A percentile compares a stretch with the other conserved stretches of the same genome.
Conservation (phyloP, 306 rosid genomes). For the Acacia acuminata region DNA sequence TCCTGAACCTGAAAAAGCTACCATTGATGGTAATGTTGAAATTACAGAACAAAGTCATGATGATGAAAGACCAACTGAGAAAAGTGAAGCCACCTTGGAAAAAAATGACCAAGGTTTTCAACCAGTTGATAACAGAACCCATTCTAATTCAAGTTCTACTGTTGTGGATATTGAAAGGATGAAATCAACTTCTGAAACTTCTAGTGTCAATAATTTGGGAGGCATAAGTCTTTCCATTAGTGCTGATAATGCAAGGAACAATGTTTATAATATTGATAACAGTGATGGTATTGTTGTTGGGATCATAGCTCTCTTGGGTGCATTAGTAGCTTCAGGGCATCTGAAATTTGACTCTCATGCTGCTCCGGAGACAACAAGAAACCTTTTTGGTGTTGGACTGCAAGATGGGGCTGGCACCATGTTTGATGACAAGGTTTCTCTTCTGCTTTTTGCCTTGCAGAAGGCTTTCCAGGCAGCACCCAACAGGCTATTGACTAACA, state of each 20-base stretch:
- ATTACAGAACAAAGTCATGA: slow-evolving; percentile 45
- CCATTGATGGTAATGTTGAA: slow-evolving; percentile 40
- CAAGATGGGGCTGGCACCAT: slow-evolving; percentile 79
- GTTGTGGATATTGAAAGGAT: slow-evolving; percentile 48
- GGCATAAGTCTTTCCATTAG: slow-evolving; percentile 89
- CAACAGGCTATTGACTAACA: slow-evolving; percentile 79
- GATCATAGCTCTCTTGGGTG: slow-evolving; percentile 82
- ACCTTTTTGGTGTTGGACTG: slow-evolving; percentile 68
- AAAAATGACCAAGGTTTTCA: slow-evolving; percentile 55
- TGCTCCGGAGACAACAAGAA: slow-evolving; percentile 60
- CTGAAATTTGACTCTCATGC: slow-evolving; percentile 59
- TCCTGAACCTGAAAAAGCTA: slow-evolving; percentile 43
- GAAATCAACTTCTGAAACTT: slow-evolving; percentile 58
- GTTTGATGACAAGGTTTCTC: slow-evolving; percentile 95
- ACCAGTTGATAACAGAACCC: slow-evolving; percentile 45
- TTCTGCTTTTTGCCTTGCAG: slow-evolving; percentile 85
- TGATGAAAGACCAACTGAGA: slow-evolving; percentile 45
- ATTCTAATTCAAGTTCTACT: slow-evolving; percentile 47
- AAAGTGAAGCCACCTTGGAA: slow-evolving; percentile 44
- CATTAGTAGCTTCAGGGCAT: slow-evolving; percentile 85
- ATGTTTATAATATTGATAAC: slow-evolving; percentile 86
- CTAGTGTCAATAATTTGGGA: slow-evolving; percentile 69
- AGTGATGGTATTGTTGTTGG: slow-evolving; percentile 91
- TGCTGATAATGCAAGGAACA: slow-evolving; percentile 94
- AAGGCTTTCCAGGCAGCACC: slow-evolving; percentile 97